Evolutionary conservation across 225 moss, liverwort and hornwort species (phyloP).

Genomic region (Neckera pumila): DNA sequence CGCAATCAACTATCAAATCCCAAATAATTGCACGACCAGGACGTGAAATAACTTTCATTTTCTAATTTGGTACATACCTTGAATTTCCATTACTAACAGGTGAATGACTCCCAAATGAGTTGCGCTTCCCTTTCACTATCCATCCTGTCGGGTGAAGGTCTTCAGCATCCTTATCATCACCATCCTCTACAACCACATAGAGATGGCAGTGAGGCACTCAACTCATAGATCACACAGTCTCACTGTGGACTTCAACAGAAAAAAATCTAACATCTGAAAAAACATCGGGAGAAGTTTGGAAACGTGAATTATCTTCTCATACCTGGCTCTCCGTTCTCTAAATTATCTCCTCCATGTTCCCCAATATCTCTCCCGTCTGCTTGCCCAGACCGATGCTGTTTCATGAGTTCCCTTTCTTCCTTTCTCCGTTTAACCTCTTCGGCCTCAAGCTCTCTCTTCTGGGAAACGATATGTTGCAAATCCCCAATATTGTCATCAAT

Average conservation of each 20-base stretch:
- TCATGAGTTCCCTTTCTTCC: constrained; percentile 46
- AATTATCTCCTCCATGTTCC: constrained; percentile 26
- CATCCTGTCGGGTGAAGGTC: constrained; percentile 65
- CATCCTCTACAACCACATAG: constrained; percentile 31
- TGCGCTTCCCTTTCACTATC: constrained; percentile 91
- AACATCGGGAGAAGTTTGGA: background rate
- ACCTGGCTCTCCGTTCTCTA: constrained; percentile 40
- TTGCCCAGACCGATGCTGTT: constrained; percentile 44
- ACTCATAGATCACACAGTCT: background rate
- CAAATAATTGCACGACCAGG: background rate
- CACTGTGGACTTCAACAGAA: background rate
- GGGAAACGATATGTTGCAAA: constrained; percentile 59
- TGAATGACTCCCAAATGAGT: constrained; percentile 56
- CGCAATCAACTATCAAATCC: background rate
- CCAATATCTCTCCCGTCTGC: constrained; percentile 21
- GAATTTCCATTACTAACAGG: constrained; percentile 53
- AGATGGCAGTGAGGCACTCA: background rate
- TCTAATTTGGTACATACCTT: constrained; percentile 15
- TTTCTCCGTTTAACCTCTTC: constrained; percentile 67
- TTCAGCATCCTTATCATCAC: constrained; percentile 33
- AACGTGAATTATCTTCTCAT: background rate
- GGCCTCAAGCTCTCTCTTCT: constrained; percentile 72
- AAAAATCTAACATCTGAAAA: background rate
- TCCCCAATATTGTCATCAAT: constrained; percentile 90
- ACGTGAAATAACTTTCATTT: background rate